These are phyloP conservation scores for Rhodotorula graminis DNA, from an alignment of 768 basidiomycete species.

Conservation along the genomic window DNA sequence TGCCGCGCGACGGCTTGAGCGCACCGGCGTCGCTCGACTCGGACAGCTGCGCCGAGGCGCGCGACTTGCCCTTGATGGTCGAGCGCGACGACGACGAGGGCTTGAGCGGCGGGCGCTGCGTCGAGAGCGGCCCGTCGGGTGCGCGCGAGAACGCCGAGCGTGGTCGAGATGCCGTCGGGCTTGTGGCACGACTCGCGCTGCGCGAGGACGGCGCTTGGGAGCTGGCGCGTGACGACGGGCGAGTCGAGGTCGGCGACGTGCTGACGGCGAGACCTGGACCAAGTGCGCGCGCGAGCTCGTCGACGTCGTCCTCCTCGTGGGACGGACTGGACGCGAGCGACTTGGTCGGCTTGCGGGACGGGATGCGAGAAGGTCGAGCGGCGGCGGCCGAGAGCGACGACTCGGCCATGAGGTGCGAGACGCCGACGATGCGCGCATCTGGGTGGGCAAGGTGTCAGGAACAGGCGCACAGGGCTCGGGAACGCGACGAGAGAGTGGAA, in stretches of 20 bases:
- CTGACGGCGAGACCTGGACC: not conserved
- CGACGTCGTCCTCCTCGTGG: no score
- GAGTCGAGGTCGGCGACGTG: not conserved
- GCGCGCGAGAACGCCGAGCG: not conserved
- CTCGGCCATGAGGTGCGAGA: constrained; percentile 16
- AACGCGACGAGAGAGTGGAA: not conserved
- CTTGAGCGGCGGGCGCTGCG: constrained; percentile 8
- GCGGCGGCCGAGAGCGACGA: constrained; percentile 7
- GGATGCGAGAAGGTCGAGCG: constrained; percentile 19
- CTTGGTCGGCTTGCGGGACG: constrained; percentile 1
- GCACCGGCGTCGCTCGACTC: constrained; percentile 13
- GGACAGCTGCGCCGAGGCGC: not conserved
- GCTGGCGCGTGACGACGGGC: not conserved
- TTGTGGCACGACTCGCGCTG: not conserved
- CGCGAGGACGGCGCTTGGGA: not conserved
- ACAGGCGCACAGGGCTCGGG: not conserved
- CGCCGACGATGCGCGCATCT: constrained; percentile 34
- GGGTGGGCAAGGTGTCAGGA: not conserved
- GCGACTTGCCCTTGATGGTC: constrained; percentile 25
- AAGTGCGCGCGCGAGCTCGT: not conserved
- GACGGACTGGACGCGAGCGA: not conserved
- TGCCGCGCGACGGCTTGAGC: not conserved
- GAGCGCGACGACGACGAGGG: constrained; percentile 19
- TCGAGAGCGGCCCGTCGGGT: not conserved
- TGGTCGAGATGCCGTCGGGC: not conserved